Evolutionary conservation across 441 rosid species (phyloP), one percentile per base, ranked within the genome.

Genomic region (Hypseocharis bilobata): DNA sequence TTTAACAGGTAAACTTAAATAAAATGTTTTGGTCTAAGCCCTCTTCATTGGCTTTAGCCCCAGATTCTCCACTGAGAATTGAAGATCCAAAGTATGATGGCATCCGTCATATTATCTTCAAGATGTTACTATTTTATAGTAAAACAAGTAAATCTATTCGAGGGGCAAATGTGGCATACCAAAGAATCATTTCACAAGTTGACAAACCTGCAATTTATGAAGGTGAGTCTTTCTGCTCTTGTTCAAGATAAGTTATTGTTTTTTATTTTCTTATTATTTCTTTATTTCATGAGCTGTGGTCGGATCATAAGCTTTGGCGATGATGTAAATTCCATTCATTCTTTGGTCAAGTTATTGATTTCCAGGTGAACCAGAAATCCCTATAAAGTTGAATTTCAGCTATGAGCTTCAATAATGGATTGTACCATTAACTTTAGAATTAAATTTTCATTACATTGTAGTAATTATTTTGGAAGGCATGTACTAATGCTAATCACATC

Each of bases 21-120:
- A 93, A 81, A 77, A 52, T 87, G 88, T 89, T 93, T 75, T 71
- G 82, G 86, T 82, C 88, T 30, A 88, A 85, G 80, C 99, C 99
- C 29, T 80, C 81, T 75, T 93, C 99, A 1, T 73, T 93, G 77
- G 93, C 99, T 71, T 73, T 93, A 70, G 76, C 93, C 19, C 73
- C 71, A 49, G 87, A 81, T 62, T 91, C 99, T 45, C 83, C 86
- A n/a, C 80, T 80, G 42, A 82, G 97, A 80, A 32, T 91, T 26
- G 89, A 93, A 55, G 96, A 91, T 62, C 96, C 96, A 8, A 70
- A 82, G 30, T 89, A 82, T 66, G 81, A 77, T 56, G 97, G 99
- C 30, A 11, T 88, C 26, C 79, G 77, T 59, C 85, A 66, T 25
- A 59, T 87, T 32, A 42, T 93, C 26, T 81, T 86, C 26, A 87